Percentiles rank a stretch among this genome's conserved stretches.
phyloP scores from a whole-genome alignment of 345 rosid species.

The Brassica nigra region DNA sequence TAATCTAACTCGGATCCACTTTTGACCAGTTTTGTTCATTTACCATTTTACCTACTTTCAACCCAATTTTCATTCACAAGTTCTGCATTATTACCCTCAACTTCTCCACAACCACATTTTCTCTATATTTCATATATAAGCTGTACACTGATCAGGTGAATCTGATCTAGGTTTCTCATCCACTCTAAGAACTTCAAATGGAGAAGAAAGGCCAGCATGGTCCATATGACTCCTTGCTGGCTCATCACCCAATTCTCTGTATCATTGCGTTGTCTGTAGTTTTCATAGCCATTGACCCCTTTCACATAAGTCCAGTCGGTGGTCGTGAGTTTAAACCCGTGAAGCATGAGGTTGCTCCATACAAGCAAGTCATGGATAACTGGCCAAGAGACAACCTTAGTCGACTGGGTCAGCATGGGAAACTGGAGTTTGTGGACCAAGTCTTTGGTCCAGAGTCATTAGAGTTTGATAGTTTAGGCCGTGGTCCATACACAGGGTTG shows the following conservation, averaged over 20 bases:
- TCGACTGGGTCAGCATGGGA: conserved; percentile 60
- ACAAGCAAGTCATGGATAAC: conserved; percentile 70
- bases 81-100: conserved; percentile 28
- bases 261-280: conserved; percentile 55
- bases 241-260: conserved; percentile 54
- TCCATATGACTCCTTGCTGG: conserved; percentile 44
- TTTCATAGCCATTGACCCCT: conserved; percentile 67
- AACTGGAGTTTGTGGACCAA: conserved; percentile 68
- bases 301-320: conserved; percentile 74
- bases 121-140: conserved; percentile 24
- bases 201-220: conserved; percentile 51
- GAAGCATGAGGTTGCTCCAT: conserved; percentile 85
- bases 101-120: conserved; percentile 24
- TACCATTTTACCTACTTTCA: conserved; percentile 34
- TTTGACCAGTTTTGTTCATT: conserved; percentile 17
- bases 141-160: conserved; percentile 26
- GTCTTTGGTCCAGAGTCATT: conserved; percentile 92
- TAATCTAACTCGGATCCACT: conserved; percentile 27
- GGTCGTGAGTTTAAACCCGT: conserved; percentile 78
- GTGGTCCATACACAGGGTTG: conserved; percentile 88
- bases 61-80: conserved; percentile 38
- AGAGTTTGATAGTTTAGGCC: conserved; percentile 79
- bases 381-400: conserved; percentile 89
- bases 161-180: conserved; percentile 23
- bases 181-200: conserved; percentile 42